Evolutionary conservation across 2,329 filamentous ascomycete species (phyloP), one percentile per base, ranked within the genome.

Genomic region (Echinosphaeria canescens): DNA sequence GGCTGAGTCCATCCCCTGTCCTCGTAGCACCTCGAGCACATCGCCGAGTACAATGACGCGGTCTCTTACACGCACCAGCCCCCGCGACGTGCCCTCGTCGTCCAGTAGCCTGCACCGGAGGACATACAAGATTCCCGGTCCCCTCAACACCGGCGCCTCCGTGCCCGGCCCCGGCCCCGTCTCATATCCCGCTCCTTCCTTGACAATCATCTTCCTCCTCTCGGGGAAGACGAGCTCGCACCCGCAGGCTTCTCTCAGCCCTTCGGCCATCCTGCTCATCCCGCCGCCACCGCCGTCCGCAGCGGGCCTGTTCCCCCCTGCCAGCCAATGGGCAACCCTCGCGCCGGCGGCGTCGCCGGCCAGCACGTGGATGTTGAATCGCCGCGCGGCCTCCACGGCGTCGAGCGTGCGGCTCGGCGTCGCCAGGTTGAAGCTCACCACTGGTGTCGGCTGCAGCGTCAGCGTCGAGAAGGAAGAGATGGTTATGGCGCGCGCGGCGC

Each of bases 401-500:
- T 60, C 51, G 14, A 63, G 48, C 10, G 63, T 68, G 10, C 58
- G 53, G 39, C 60, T 66, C 13, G 63, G 63, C 15, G 56, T 50
- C 14, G 53, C 53, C 26, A 69, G 51, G 44, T 69, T 69, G 49
- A 70, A 68, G 1, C 54, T 57, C 5, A 70, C 43, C 9, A 61
- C 46, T 1, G 62, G 62, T 15, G 44, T 49, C 0, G 62, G 62
- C n/a, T 39, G 35, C 12, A 68, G 48, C 11, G 58, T 53, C 15
- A 70, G 43, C 0, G 61, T 65, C 3, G 62, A 62, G 33, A 70
- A 57, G 3, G 62, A 67, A 5, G 64, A 68, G 49, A 67, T 62
- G 17, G 64, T 68, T 54, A 69, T 62, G 25, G 54, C 63, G 17
- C 55, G 50, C 10, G 5, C 33, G 34, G 29, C 20, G 33, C 24